Evolutionary conservation across 306 rosid species (phyloP), one percentile per base, ranked within the genome.

Genomic region (Casuarina glauca): DNA sequence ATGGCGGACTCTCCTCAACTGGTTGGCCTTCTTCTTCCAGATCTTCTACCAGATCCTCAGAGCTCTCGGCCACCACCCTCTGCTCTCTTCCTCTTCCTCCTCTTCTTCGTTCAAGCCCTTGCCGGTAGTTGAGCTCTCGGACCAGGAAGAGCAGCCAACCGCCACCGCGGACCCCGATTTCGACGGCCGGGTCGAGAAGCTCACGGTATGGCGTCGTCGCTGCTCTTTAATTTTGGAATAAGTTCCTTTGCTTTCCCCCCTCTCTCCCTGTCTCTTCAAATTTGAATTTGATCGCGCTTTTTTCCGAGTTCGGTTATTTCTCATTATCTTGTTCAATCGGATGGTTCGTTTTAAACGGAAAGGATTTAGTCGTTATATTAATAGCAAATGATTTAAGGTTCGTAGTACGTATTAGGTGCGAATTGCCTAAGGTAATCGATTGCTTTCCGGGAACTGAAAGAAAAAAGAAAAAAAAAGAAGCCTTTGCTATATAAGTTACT

Each of bases 11-110:
- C 73, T 95, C 48, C 64, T 91, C 78, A 91, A 92, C 81, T 91
- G 99, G 98, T 70, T 95, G 3, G 84, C 90, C 70, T 88, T 88
- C 89, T 89, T 95, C 90, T 91, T 89, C 80, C 98, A 89, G 90
- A 91, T 95, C 97, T 93, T 95, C 84, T 74, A 84, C 20, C 96
- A 84, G 85, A 84, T 91, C 88, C 89, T 95, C 85, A 86, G 94
- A 83, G 84, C 91, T 75, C 83, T 96, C 7, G 94, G 90, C 1
- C 94, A 93, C 87, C 90, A 88, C 15, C 91, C 96, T 62, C 76
- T 95, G 3, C 92, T 95, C 82, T 95, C 99, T 74, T 84, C 91
- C 38, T 78, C 86, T 11, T 82, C 89, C 4, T 82, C 91, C n/a
- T 82, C 92, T 0, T 81, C 92, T 7, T 82, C 96, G 68, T 95